Evolutionary conservation across 768 basidiomycete genomes (phyloP), one percentile per base, ranked within the genome.

Genomic region (Phylloporus scabripes): DNA sequence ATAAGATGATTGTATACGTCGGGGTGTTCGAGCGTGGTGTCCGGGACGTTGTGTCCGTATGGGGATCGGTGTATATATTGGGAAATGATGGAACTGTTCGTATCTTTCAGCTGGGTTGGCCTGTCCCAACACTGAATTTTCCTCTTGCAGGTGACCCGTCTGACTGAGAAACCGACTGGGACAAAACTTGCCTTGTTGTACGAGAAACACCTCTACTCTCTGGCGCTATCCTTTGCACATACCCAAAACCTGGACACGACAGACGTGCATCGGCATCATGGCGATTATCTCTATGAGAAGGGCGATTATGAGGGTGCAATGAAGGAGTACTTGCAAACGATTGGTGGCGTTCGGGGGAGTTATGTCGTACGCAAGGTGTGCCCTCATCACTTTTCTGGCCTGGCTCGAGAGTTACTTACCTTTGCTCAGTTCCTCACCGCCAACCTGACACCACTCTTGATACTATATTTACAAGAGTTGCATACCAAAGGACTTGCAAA

Each of bases 321-420:
- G 89, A 78, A 81, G 31, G 92, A 96, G 62, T 98, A 87, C 63
- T 71, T 96, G 24, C 80, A 88, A 61, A 98, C 96, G 0, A 85
- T 98, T 17, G 91, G 95, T 0, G 74, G 82, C 41, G 72, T 96
- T 0, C 89, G 92, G 53, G 91, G 94, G 0, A 96, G 93, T 62
- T 96, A 97, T 68, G 93, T 98, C 29, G 92, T 98, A 44, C 82
- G 96, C 57, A 99, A 97, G 79, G 95, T 92, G 60, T 46, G 66
- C 8, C 12, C 15, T 49, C 15, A 18, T 10, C 10, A 29, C 9
- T 10, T 29, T 11, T 29, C 28, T 29, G 17, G 18, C n/a, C 12
- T 33, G 15, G 39, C n/a, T 31, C 34, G 36, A 38, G 24, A 31
- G 18, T 41, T 6, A 34, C 41, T 63, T 12, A 59, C 42, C 44